A percentile compares a stretch with the other conserved stretches of the same genome.
These are phyloP conservation scores for Penicillium expansum DNA, from an alignment of 2,329 filamentous ascomycete species.

Conservation along the genomic window DNA sequence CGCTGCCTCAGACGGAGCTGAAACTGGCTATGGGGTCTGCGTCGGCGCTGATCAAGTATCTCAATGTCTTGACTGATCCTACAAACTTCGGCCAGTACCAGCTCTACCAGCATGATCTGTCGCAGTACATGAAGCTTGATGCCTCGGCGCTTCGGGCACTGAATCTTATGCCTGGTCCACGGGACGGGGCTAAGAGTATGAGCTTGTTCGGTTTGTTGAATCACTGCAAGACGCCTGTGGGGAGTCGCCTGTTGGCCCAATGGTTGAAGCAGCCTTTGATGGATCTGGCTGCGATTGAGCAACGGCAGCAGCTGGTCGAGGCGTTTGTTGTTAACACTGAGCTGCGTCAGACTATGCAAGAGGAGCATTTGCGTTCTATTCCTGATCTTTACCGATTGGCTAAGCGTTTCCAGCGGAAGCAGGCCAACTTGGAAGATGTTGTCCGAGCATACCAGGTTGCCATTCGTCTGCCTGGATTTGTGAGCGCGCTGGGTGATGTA, in stretches of 20 bases:
- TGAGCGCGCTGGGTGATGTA: conserved; percentile 82
- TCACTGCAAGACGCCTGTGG: conserved; percentile 94
- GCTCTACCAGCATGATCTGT: conserved; percentile 93
- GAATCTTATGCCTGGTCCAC: conserved; percentile 93
- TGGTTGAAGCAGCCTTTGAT: conserved; percentile 98
- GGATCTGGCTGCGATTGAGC: conserved; percentile 83
- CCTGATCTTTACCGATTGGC: conserved; percentile 91
- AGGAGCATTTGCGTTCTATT: conserved; percentile 88
- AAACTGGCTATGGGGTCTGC: conserved; percentile 96
- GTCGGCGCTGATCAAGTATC: conserved; percentile 89
- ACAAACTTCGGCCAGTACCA: conserved; percentile 97
- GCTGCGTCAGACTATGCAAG: conserved; percentile 91
- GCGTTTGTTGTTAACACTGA: conserved; percentile 93
- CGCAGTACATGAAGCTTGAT: conserved; percentile 98
- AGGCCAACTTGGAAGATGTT: conserved; percentile 91
- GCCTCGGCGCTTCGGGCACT: conserved; percentile 89
- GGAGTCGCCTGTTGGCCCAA: conserved; percentile 83
- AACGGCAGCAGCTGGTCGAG: conserved; percentile 88
- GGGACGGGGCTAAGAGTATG: conserved; percentile 97
- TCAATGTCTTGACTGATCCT: conserved; percentile 82
- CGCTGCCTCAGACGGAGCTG: conserved; percentile 83
- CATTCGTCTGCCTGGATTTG: conserved; percentile 85
- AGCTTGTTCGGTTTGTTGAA: conserved; percentile 91
- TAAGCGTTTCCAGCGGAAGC: conserved; percentile 90
- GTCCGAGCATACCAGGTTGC: conserved; percentile 93